These are phyloP conservation scores for Ensete ventricosum DNA, from an alignment of 176 grass and related monocot species.

Conservation along the genomic window DNA sequence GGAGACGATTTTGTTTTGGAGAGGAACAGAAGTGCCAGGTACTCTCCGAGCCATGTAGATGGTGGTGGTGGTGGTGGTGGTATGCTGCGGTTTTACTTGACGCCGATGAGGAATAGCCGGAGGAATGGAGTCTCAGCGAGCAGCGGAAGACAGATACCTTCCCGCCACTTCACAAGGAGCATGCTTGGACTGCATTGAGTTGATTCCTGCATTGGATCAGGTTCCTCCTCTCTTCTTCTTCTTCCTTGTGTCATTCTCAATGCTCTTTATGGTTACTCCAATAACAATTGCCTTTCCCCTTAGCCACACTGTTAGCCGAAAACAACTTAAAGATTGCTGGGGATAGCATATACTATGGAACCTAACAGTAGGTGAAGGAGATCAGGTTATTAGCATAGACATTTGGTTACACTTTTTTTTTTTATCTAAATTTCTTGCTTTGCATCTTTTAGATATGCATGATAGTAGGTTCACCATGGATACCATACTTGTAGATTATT, in stretches of 20 bases:
- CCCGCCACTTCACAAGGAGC: constrained; percentile 69
- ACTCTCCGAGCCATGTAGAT: constrained; percentile 67
- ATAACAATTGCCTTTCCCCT: not conserved
- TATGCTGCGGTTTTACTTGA: constrained; percentile 93
- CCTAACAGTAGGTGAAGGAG: too few relatives aligned
- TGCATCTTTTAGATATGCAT: not conserved
- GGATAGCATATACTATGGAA: not conserved
- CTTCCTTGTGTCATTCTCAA: not conserved
- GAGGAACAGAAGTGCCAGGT: constrained; percentile 71
- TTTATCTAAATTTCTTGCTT: not conserved
- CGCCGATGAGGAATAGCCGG: constrained; percentile 60
- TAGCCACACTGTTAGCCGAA: not conserved
- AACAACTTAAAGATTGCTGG: not conserved
- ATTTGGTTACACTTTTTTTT: too few relatives aligned
- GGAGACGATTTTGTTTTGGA: constrained; percentile 49
- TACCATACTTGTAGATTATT: not conserved
- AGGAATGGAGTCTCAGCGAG: constrained; percentile 52
- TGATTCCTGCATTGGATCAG: not conserved
- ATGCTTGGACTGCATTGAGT: constrained; percentile 65
- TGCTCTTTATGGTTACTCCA: not conserved
- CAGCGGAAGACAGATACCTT: constrained; percentile 45
- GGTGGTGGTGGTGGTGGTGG: constrained; percentile 58
- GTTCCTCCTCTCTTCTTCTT: not conserved
- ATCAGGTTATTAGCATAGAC: too few relatives aligned
- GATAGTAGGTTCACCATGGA: not conserved